A percentile compares a stretch with the other conserved stretches of the same genome.
These are phyloP conservation scores for Wickerhamiella pararugosa DNA, from an alignment of 1,139 yeast species.

Conservation along the genomic window DNA sequence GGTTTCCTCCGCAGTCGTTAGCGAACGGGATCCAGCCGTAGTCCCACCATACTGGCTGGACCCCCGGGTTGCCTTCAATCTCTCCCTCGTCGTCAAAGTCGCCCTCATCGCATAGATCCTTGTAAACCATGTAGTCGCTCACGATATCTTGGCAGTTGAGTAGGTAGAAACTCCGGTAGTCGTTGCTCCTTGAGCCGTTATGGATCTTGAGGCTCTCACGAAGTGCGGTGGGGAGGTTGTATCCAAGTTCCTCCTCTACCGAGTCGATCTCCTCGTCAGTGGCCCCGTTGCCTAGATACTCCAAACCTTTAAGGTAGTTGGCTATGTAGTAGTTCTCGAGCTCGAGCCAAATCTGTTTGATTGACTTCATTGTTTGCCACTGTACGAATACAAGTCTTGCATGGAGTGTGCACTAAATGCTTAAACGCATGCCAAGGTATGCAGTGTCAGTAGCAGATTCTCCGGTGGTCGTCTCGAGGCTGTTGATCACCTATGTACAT, in stretches of 20 bases:
- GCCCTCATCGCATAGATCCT: not conserved
- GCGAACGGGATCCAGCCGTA: constrained; percentile 5
- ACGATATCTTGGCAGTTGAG: not conserved
- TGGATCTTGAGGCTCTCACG: not conserved
- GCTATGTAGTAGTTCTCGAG: too few species aligned
- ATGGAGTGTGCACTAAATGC: too few species aligned
- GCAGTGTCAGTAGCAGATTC: too few species aligned
- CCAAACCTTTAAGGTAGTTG: not conserved
- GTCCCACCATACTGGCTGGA: constrained; percentile 1
- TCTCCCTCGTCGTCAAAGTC: not conserved
- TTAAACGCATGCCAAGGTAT: too few species aligned
- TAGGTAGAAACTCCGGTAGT: not conserved
- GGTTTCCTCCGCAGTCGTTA: constrained; percentile 5
- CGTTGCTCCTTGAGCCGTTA: not conserved
- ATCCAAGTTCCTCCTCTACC: not conserved
- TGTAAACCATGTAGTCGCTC: not conserved
- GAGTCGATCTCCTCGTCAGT: not conserved
- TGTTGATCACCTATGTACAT: too few species aligned
- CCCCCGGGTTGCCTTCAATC: not conserved
- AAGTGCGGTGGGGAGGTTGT: not conserved
- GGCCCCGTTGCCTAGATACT: not conserved
- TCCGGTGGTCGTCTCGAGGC: too few species aligned
- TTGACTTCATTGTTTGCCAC: too few species aligned
- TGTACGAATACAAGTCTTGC: too few species aligned
- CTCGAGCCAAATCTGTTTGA: too few species aligned